phyloP scores from a whole-genome alignment of 495 filamentous ascomycete genomes.

The Letharia columbiana region DNA sequence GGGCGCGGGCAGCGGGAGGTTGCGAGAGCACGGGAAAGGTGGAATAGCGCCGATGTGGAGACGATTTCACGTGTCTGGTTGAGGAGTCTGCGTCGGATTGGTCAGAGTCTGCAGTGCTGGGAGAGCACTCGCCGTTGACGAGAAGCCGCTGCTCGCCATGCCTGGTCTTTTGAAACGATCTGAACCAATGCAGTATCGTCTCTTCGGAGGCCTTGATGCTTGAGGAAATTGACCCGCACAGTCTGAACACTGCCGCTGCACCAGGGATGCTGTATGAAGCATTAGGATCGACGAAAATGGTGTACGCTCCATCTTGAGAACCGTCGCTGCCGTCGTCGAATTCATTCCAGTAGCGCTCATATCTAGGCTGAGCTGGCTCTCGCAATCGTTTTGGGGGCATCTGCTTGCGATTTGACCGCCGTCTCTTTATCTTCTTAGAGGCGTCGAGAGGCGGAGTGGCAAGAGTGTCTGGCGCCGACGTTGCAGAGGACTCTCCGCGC shows the following conservation, averaged over 20 bases:
- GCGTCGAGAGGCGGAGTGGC: slow-evolving; percentile 3
- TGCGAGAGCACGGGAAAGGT: slow-evolving; percentile 36
- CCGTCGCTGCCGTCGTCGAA: slow-evolving; percentile 55
- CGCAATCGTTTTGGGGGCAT: slow-evolving; percentile 12
- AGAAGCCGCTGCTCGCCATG: slow-evolving; percentile 9
- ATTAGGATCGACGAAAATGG: slow-evolving; percentile 50
- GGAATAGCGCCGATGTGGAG: slow-evolving; percentile 32
- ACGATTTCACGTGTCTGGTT: background rate
- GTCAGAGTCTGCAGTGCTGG: slow-evolving; percentile 21
- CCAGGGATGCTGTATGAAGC: slow-evolving; percentile 41
- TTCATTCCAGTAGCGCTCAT: slow-evolving; percentile 52
- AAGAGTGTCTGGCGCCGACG: slow-evolving; percentile 22
- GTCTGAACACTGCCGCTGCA: slow-evolving; percentile 32
- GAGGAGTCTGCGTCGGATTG: slow-evolving; percentile 14
- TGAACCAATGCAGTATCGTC: slow-evolving; percentile 38
- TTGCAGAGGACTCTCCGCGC: slow-evolving; percentile 26
- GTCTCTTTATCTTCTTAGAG: slow-evolving; percentile 26
- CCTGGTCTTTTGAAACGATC: background rate
- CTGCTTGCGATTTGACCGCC: slow-evolving; percentile 13
- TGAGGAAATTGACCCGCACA: slow-evolving; percentile 2
- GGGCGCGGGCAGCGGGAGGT: slow-evolving; percentile 26
- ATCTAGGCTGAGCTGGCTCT: slow-evolving; percentile 14
- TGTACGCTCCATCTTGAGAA: slow-evolving; percentile 40
- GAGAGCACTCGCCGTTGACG: slow-evolving; percentile 11
- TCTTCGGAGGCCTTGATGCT: slow-evolving; percentile 36